Conservation (phyloP, 345 rosid species). For the Populus alba region DNA sequence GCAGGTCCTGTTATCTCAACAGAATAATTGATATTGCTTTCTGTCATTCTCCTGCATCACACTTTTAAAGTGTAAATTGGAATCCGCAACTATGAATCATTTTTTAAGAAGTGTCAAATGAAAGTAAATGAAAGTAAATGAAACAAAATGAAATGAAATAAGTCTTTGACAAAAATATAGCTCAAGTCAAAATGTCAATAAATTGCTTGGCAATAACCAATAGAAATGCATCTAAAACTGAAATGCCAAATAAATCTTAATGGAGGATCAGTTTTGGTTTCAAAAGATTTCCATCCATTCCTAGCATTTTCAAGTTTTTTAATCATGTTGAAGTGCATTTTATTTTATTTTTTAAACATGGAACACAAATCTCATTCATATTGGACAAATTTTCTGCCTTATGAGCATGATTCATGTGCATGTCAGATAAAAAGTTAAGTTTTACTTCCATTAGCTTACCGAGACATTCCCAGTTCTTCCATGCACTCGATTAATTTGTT, state of each 20-base stretch:
- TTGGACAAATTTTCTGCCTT: neutral
- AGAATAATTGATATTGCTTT: conserved; percentile 27
- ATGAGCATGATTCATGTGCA: neutral
- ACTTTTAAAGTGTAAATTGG: conserved; percentile 9
- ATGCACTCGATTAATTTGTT: conserved; percentile 64
- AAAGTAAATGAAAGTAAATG: neutral
- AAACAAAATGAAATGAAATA: neutral
- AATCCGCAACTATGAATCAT: conserved; percentile 12
- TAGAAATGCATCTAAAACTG: neutral
- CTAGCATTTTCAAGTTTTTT: neutral
- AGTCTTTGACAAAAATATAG: too few relatives aligned
- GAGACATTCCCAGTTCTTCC: conserved; percentile 58
- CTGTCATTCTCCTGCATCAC: conserved; percentile 51
- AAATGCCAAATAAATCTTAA: conserved; percentile 5
- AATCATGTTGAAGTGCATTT: neutral
- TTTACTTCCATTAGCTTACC: conserved; percentile 43
- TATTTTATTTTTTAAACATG: neutral
- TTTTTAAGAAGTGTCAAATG: neutral
- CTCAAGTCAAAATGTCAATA: neutral
- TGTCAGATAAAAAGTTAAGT: conserved; percentile 4
- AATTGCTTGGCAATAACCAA: neutral
- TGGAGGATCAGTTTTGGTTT: neutral
- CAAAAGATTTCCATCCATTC: neutral
- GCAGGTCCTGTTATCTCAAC: conserved; percentile 37
- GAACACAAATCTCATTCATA: neutral